Percentiles rank a stretch among this genome's conserved stretches.
Conservation (phyloP, 805 yeast genomes). For the Blastobotrys muscicola region DNA sequence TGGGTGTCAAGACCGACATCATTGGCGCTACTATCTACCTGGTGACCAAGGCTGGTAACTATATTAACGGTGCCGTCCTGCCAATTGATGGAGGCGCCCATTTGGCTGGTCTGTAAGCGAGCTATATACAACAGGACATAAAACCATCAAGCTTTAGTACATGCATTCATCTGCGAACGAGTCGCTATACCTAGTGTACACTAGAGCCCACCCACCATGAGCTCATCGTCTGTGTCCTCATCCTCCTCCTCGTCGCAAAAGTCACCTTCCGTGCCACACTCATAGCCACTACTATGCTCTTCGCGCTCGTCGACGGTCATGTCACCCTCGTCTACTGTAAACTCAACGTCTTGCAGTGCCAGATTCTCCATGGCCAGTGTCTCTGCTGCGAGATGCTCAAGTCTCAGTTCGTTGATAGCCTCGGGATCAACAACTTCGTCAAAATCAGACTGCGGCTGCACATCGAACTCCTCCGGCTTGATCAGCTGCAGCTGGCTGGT, state of each 20-base stretch:
- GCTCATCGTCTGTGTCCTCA: slow-evolving; percentile 4
- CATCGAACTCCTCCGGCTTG: slow-evolving; percentile 48
- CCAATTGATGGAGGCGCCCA: slow-evolving; percentile 61
- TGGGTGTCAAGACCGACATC: slow-evolving; percentile 54
- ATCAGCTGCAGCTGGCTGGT: slow-evolving; percentile 63
- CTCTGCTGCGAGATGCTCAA: too few relatives aligned
- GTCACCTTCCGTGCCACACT: neutral
- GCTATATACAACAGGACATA: neutral
- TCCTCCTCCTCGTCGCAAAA: slow-evolving; percentile 2
- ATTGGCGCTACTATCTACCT: slow-evolving; percentile 47
- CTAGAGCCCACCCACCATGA: slow-evolving; percentile 1
- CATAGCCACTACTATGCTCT: too few relatives aligned
- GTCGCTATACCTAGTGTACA: too few relatives aligned
- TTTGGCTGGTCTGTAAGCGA: slow-evolving; percentile 10
- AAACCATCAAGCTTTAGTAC: too few relatives aligned
- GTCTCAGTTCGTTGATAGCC: too few relatives aligned
- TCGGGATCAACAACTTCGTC: too few relatives aligned
- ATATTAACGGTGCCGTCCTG: slow-evolving; percentile 56
- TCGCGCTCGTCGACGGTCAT: too few relatives aligned
- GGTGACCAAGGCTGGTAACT: slow-evolving; percentile 46
- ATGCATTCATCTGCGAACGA: too few relatives aligned
- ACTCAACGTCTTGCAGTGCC: too few relatives aligned
- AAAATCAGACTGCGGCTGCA: too few relatives aligned
- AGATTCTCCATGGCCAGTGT: too few relatives aligned
- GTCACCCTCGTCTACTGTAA: too few relatives aligned